A percentile compares a stretch with the other conserved stretches of the same genome.
phyloP scores from a whole-genome alignment of 495 filamentous ascomycete genomes.

The Jackrogersella multiformis region DNA sequence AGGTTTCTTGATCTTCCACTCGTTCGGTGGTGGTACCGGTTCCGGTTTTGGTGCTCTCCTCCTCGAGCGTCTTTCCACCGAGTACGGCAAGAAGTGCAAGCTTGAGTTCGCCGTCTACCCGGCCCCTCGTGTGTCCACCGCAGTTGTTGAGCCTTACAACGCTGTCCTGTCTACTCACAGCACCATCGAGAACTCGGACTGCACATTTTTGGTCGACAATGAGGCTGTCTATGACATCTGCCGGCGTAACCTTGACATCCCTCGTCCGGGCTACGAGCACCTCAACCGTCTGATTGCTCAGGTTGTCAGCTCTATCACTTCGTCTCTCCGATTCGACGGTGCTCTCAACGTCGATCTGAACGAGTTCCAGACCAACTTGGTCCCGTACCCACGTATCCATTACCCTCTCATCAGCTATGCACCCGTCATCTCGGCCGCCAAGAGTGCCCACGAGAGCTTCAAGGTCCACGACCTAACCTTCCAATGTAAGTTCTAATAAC shows the following conservation, averaged over 20 bases:
- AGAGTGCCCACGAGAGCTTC: conserved; percentile 90
- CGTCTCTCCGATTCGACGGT: conserved; percentile 88
- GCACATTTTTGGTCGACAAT: conserved; percentile 92
- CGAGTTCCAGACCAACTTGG: conserved; percentile 95
- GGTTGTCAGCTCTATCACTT: conserved; percentile 91
- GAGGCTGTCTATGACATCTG: conserved; percentile 95
- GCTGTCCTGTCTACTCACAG: conserved; percentile 91
- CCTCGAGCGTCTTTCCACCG: conserved; percentile 84
- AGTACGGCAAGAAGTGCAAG: conserved; percentile 96
- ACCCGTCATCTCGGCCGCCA: conserved; percentile 81
- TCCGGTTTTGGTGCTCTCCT: conserved; percentile 90
- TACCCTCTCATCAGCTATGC: conserved; percentile 91
- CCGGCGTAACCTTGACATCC: conserved; percentile 86
- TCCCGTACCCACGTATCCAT: conserved; percentile 91
- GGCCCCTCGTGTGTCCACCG: conserved; percentile 83
- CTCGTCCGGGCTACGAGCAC: conserved; percentile 86
- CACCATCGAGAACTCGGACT: conserved; percentile 93
- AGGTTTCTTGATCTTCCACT: conserved; percentile 94
- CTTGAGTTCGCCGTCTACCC: conserved; percentile 93
- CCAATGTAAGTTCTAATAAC: conserved; percentile 69
- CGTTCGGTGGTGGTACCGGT: conserved; percentile 90
- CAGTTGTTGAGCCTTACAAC: conserved; percentile 94
- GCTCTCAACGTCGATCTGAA: conserved; percentile 92
- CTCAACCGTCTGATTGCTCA: conserved; percentile 91
- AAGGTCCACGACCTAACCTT: conserved; percentile 88